Conservation (phyloP, 2,329 filamentous ascomycete species). For the Myriosclerotinia scirpicola region DNA sequence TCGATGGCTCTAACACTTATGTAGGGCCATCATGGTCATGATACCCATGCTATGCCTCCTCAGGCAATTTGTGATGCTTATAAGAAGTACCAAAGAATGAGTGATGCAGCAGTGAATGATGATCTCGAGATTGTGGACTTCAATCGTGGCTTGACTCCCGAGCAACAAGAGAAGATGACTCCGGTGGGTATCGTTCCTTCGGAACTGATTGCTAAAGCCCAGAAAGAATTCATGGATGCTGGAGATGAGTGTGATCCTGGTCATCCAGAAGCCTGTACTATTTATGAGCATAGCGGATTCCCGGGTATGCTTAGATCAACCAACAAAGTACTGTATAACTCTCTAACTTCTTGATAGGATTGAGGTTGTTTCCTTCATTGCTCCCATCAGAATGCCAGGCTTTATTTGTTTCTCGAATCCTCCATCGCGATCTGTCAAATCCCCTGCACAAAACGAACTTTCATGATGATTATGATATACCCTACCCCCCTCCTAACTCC, state of each 20-base stretch:
- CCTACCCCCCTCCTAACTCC: conserved; percentile 49
- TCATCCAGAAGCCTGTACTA: conserved; percentile 30
- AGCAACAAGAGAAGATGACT: conserved; percentile 34
- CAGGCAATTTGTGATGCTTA: conserved; percentile 40
- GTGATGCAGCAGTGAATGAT: conserved; percentile 31
- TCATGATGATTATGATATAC: conserved; percentile 73
- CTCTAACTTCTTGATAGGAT: conserved; percentile 28
- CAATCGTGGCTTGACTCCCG: conserved; percentile 34
- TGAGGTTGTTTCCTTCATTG: conserved; percentile 74
- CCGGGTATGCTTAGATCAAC: conserved; percentile 30
- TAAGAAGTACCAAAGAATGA: conserved; percentile 39
- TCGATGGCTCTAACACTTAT: conserved; percentile 6
- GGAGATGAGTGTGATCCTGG: conserved; percentile 9
- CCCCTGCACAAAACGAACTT: conserved; percentile 82
- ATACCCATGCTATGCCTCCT: conserved; percentile 41
- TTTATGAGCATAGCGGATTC: conserved; percentile 40
- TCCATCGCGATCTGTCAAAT: conserved; percentile 76
- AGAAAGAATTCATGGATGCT: conserved; percentile 28
- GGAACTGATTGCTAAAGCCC: conserved; percentile 33
- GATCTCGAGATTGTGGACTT: conserved; percentile 40
- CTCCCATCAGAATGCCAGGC: conserved; percentile 71
- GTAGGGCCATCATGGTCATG: conserved; percentile 33
- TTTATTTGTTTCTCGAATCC: conserved; percentile 66
- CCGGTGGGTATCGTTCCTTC: conserved; percentile 32
- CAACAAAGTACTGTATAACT: background rate